Evolutionary conservation across 768 basidiomycete genomes (phyloP).

Genomic region (Naganishia vaughanmartiniae): DNA sequence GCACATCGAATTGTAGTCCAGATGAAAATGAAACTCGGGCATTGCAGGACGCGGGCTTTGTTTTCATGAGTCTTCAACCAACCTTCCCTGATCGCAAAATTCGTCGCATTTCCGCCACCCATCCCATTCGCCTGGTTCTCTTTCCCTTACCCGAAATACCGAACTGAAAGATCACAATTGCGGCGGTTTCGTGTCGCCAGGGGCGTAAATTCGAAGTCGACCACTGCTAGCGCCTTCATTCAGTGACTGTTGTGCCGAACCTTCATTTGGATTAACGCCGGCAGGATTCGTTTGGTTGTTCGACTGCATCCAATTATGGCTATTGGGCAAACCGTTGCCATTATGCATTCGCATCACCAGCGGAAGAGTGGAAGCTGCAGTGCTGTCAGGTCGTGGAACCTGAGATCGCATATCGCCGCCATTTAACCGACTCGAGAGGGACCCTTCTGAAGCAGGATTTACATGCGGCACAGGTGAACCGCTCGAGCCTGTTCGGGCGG

Average conservation of each 20-base stretch:
- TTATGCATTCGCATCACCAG: conserved; percentile 7
- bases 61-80: no score
- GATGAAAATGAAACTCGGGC: no score
- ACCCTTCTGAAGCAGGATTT: not conserved
- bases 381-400: not conserved
- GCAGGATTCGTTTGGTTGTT: no score
- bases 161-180: not conserved
- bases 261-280: not conserved
- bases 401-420: not conserved
- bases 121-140: no score
- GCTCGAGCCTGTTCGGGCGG: not conserved
- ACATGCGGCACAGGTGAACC: not conserved
- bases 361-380: not conserved
- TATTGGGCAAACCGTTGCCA: not conserved
- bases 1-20: no score
- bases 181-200: conserved; percentile 1
- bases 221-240: not conserved
- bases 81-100: no score
- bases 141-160: not conserved
- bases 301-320: not conserved
- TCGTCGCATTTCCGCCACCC: no score
- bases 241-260: not conserved
- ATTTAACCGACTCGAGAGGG: not conserved
- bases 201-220: conserved; percentile 8
- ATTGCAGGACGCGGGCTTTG: no score